These are phyloP conservation scores for Pezicula radicicola DNA, from an alignment of 2,329 filamentous ascomycete species.

Conservation along the genomic window DNA sequence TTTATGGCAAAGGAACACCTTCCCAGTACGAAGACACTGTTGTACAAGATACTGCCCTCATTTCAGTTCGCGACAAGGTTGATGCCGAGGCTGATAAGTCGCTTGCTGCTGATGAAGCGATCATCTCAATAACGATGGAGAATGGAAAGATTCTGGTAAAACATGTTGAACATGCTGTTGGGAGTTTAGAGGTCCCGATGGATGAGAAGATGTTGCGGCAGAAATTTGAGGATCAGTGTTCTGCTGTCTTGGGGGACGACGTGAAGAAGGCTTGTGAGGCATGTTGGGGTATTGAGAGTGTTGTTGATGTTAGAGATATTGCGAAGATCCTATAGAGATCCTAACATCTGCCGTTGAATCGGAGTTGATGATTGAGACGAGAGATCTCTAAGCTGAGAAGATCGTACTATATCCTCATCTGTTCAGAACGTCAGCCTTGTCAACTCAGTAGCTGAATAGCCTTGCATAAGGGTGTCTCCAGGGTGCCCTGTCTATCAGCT, in stretches of 20 bases:
- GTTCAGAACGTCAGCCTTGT: too few relatives aligned
- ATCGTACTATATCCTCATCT: too few relatives aligned
- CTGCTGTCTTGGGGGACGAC: conserved; percentile 35
- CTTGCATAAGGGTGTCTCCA: too few relatives aligned
- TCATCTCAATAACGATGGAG: conserved; percentile 33
- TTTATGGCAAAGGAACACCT: conserved; percentile 49
- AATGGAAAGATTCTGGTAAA: conserved; percentile 37
- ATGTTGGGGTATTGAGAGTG: conserved; percentile 29
- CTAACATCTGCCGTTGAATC: too few relatives aligned
- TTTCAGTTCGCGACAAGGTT: conserved; percentile 41
- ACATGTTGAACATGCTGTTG: conserved; percentile 46
- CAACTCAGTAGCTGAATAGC: too few relatives aligned
- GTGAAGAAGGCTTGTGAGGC: conserved; percentile 31
- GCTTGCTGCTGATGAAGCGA: conserved; percentile 39
- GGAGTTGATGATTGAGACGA: too few relatives aligned
- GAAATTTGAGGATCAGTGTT: conserved; percentile 48
- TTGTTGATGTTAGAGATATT: conserved; percentile 23
- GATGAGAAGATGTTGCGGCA: conserved; percentile 39
- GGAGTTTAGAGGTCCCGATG: conserved; percentile 46
- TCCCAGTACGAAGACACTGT: conserved; percentile 46
- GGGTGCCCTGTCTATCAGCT: too few relatives aligned
- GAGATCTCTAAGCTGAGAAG: too few relatives aligned
- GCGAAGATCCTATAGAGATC: conserved; percentile 1
- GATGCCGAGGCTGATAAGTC: conserved; percentile 37
- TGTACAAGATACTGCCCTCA: conserved; percentile 38